These are phyloP conservation scores for Cicer yamashitae DNA, from an alignment of 306 rosid species.

Conservation along the genomic window DNA sequence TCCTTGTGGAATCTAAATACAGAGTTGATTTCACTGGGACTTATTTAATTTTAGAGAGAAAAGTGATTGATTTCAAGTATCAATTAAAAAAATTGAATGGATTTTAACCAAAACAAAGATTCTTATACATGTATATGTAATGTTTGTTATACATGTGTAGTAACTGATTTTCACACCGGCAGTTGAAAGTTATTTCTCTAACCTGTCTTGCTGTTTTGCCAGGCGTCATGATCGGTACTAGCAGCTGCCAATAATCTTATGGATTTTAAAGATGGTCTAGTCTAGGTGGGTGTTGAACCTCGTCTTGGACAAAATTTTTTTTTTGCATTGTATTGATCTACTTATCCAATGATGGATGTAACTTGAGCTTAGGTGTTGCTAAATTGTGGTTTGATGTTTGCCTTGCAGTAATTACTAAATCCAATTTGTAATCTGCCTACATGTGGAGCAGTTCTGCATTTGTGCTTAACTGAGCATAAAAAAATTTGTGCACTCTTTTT, in stretches of 20 bases:
- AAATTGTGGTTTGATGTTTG: constrained; percentile 55
- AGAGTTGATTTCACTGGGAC: background rate
- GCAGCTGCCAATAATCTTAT: constrained; percentile 38
- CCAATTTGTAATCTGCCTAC: constrained; percentile 48
- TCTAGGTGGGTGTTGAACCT: constrained; percentile 58
- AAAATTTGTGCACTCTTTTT: too few species aligned
- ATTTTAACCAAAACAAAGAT: constrained; percentile 16
- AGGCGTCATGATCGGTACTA: constrained; percentile 91
- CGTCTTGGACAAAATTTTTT: constrained; percentile 53
- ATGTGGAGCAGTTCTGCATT: constrained; percentile 41
- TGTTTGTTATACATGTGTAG: background rate
- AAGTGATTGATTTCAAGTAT: constrained; percentile 8
- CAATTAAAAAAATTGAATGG: background rate
- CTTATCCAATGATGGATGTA: constrained; percentile 52
- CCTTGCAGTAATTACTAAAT: constrained; percentile 41
- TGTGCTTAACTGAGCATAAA: background rate
- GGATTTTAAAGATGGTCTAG: constrained; percentile 50
- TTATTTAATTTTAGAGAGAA: background rate
- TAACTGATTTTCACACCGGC: background rate
- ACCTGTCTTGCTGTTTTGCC: constrained; percentile 35
- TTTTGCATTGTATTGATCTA: constrained; percentile 52
- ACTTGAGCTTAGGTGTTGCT: constrained; percentile 61
- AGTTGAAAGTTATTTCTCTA: background rate
- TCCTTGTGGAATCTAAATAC: background rate
- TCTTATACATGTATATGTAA: background rate